These are phyloP conservation scores for Phytophthora ohioensis DNA, from an alignment of 352 stramenopile species.

Conservation along the genomic window DNA sequence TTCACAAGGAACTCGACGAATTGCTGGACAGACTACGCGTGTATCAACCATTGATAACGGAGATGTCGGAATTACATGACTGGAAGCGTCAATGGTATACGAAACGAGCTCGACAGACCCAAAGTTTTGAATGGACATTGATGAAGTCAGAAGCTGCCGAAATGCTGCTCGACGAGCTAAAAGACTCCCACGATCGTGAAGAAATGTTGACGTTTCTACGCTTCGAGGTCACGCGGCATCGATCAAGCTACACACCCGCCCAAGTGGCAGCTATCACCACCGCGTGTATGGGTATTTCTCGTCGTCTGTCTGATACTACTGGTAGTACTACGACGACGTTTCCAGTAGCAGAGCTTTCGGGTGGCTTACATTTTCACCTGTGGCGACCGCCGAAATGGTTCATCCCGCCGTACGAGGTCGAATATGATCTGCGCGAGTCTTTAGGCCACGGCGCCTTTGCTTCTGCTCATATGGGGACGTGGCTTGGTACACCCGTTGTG, in stretches of 20 bases:
- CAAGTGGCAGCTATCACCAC: slow-evolving; percentile 33
- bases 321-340: background rate
- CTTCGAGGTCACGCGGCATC: slow-evolving; percentile 39
- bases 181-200: slow-evolving; percentile 31
- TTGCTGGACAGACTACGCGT: slow-evolving; percentile 22
- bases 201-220: slow-evolving; percentile 40
- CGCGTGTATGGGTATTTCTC: slow-evolving; percentile 28
- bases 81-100: slow-evolving; percentile 45
- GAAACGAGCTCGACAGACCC: slow-evolving; percentile 20
- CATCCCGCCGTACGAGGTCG: slow-evolving; percentile 46
- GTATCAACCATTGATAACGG: background rate
- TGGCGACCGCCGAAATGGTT: slow-evolving; percentile 44
- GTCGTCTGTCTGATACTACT: slow-evolving; percentile 21
- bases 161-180: slow-evolving; percentile 31
- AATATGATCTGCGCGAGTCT: slow-evolving; percentile 37
- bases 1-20: slow-evolving; percentile 47
- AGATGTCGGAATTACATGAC: slow-evolving; percentile 25
- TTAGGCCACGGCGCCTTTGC: slow-evolving; percentile 42
- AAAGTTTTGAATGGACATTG: slow-evolving; percentile 27
- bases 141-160: slow-evolving; percentile 23
- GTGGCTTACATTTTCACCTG: slow-evolving; percentile 12
- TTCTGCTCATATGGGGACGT: slow-evolving; percentile 42
- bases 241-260: slow-evolving; percentile 32
- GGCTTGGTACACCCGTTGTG: slow-evolving; percentile 43
- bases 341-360: background rate